Conservation (phyloP, 129 eudicot genomes). For the Flaveria linearis region DNA sequence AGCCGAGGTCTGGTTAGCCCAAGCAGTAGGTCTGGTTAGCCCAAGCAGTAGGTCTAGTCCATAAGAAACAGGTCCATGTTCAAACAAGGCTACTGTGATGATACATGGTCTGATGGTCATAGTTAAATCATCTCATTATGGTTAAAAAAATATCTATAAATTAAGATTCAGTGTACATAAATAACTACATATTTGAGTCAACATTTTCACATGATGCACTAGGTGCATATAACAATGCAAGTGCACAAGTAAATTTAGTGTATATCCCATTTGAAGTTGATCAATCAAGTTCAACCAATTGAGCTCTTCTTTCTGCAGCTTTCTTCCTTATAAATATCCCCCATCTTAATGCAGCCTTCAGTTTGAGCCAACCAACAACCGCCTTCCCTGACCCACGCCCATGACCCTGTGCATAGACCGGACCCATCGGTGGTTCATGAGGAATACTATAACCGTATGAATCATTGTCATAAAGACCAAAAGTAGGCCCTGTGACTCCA, state of each 20-base stretch:
- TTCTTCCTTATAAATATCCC: conserved; percentile 58
- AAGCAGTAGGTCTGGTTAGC: too few relatives aligned
- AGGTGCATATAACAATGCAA: background rate
- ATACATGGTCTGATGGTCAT: background rate
- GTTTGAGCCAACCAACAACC: conserved; percentile 60
- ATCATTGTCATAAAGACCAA: conserved; percentile 41
- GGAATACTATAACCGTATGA: conserved; percentile 40
- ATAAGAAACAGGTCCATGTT: background rate
- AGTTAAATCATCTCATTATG: conserved; percentile 6
- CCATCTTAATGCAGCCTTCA: conserved; percentile 65
- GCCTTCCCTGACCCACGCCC: conserved; percentile 54
- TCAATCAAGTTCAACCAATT: conserved; percentile 54
- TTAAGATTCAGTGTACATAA: conserved; percentile 24
- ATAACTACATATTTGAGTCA: conserved; percentile 14
- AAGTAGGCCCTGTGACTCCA: conserved; percentile 45
- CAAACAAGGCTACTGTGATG: background rate
- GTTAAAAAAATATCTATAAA: conserved; percentile 28
- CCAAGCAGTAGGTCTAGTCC: too few relatives aligned
- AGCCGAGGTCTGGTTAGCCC: too few relatives aligned
- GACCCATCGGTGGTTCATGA: conserved; percentile 40
- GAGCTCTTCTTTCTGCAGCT: conserved; percentile 69
- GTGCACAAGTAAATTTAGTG: background rate
- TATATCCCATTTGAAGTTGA: conserved; percentile 16
- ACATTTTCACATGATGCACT: conserved; percentile 17
- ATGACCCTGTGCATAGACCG: conserved; percentile 35